Percentiles rank a stretch among this genome's conserved stretches.
phyloP scores from a whole-genome alignment of 805 yeast species.

The Saturnispora quitensis region DNA sequence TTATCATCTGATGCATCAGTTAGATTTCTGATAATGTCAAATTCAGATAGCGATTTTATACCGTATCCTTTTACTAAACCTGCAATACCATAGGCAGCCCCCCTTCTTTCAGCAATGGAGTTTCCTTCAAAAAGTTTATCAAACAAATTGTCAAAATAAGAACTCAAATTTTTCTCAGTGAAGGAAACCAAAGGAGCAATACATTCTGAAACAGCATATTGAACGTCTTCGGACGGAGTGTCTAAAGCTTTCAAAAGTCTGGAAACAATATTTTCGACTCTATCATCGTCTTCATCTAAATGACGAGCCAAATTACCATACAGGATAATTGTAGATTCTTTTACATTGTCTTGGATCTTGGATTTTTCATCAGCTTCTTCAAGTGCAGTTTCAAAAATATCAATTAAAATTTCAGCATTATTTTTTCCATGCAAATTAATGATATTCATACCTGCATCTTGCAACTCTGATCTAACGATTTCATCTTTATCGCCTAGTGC shows the following conservation, averaged over 20 bases:
- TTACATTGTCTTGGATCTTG: conserved; percentile 48
- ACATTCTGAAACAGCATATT: conserved; percentile 77
- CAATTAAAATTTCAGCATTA: conserved; percentile 65
- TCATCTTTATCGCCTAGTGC: conserved; percentile 71
- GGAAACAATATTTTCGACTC: conserved; percentile 57
- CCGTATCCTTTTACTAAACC: conserved; percentile 92
- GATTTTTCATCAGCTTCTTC: conserved; percentile 39
- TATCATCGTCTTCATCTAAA: conserved; percentile 53
- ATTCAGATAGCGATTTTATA: conserved; percentile 61
- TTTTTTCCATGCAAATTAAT: conserved; percentile 57
- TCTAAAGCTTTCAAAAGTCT: conserved; percentile 66
- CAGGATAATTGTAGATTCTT: conserved; percentile 73
- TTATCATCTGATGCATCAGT: conserved; percentile 84
- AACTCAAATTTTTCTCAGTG: conserved; percentile 40
- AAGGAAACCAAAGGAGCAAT: conserved; percentile 71
- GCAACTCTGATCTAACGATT: conserved; percentile 70
- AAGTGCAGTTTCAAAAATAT: conserved; percentile 68
- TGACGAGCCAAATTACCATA: conserved; percentile 91
- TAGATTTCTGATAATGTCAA: conserved; percentile 66
- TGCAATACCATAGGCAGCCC: conserved; percentile 94
- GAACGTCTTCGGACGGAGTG: conserved; percentile 86
- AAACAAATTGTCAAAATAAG: conserved; percentile 50
- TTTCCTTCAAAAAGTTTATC: conserved; percentile 48
- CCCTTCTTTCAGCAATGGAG: conserved; percentile 54
- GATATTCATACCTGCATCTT: conserved; percentile 78